Percentiles rank a stretch among this genome's conserved stretches.
Evolutionary conservation across 1,139 yeast species (phyloP).

Genomic region (Debaryomyces coudertii): DNA sequence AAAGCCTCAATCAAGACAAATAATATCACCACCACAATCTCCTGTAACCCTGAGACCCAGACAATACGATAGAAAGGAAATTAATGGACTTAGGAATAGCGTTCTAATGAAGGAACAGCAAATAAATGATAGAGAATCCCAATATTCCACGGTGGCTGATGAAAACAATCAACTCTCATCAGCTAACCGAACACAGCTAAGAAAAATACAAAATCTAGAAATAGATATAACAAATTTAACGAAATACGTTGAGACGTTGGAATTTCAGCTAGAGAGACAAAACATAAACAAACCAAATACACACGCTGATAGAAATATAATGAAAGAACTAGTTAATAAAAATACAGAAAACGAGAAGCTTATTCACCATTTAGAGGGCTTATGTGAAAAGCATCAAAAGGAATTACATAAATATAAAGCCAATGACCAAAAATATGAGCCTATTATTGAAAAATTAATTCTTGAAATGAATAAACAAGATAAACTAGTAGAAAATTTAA

Average conservation of each 20-base stretch:
- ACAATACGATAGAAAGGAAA: constrained; percentile 5
- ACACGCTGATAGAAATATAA: constrained; percentile 9
- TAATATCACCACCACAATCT: constrained; percentile 9
- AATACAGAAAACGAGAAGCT: constrained; percentile 26
- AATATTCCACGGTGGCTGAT: constrained; percentile 7
- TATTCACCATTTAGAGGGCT: constrained; percentile 24
- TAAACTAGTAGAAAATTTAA: constrained; percentile 25
- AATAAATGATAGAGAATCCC: constrained; percentile 19
- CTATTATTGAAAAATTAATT: constrained; percentile 22
- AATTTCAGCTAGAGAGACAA: constrained; percentile 19
- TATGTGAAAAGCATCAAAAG: constrained; percentile 28
- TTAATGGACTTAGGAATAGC: constrained; percentile 10
- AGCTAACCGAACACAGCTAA: constrained; percentile 14
- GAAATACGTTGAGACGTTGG: constrained; percentile 25
- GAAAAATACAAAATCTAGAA: constrained; percentile 22
- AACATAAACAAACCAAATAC: not conserved
- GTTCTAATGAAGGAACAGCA: constrained; percentile 18
- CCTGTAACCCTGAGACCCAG: constrained; percentile 5
- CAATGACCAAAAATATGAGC: constrained; percentile 18
- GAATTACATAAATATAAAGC: constrained; percentile 22
- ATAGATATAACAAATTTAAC: constrained; percentile 23
- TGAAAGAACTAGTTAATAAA: constrained; percentile 14
- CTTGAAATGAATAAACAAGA: constrained; percentile 26
- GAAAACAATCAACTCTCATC: constrained; percentile 18
- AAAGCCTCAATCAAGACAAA: constrained; percentile 7